Percentiles rank a stretch among this genome's conserved stretches.
Evolutionary conservation across 768 basidiomycete genomes (phyloP).

Genomic region (Pholiota microspora): DNA sequence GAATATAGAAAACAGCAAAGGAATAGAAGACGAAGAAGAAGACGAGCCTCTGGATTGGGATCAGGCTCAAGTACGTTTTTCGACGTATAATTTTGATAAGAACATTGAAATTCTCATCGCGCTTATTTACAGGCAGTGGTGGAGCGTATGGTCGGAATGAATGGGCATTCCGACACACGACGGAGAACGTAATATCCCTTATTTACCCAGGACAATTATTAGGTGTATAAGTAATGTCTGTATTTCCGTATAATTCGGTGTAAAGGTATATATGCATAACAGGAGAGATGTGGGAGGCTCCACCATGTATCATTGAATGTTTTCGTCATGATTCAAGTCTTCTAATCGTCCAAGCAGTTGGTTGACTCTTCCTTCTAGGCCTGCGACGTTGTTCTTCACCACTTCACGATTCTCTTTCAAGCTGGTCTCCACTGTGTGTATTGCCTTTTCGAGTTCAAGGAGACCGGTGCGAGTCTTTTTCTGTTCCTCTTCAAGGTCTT

Average conservation of each 20-base stretch:
- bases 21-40: constrained; percentile 56
- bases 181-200: constrained; percentile 17
- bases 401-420: constrained; percentile 69
- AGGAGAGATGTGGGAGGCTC: background rate
- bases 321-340: constrained; percentile 28
- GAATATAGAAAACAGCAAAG: constrained; percentile 45
- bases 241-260: constrained; percentile 3
- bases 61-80: constrained; percentile 56
- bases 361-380: constrained; percentile 57
- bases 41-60: constrained; percentile 68
- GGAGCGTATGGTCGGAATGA: constrained; percentile 60
- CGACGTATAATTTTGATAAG: too few relatives aligned
- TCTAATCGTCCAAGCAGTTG: constrained; percentile 40
- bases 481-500: constrained; percentile 71
- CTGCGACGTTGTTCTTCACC: constrained; percentile 71
- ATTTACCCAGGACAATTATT: constrained; percentile 13
- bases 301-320: background rate
- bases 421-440: constrained; percentile 72
- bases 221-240: background rate
- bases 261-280: background rate
- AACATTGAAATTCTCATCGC: too few relatives aligned
- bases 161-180: constrained; percentile 29
- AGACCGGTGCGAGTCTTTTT: constrained; percentile 59
- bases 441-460: constrained; percentile 64
- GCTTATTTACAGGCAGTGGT: constrained; percentile 40